Base-by-base conservation (phyloP, 75 land plant genomes). In the Sequoia sempervirens region DNA sequence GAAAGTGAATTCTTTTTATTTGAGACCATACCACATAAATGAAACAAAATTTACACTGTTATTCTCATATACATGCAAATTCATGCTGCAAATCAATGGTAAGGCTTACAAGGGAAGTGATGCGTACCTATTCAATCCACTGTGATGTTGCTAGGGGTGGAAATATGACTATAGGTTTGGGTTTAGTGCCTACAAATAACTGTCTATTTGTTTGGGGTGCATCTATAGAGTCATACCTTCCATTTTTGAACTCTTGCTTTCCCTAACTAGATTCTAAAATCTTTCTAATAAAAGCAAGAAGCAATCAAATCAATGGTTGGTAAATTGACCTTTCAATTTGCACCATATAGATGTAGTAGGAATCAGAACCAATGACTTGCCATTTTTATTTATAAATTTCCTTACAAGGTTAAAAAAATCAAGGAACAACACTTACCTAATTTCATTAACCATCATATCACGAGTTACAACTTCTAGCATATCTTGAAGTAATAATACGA, bases 391-490 rank as follows among this genome's bases (percentile, higher is more conserved):
- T 32, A 69, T 69, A 32, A 69, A 69, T n/a, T 40, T 23, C 47
- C 23, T 76, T 38, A 28, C 52, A 85, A 0, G 40, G 2, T 46
- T 23, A 68, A 58, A 30, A 17, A 82, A 82, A n/a, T 81, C 32
- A 40, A 30, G 28, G 37, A 68, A 50, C 28, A 53, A 80, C 18
- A 86, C 92, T 38, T 50, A 95, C 97, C 93, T 87, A 69, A 73
- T 90, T 78, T 93, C 90, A 85, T 96, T 91, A 64, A 89, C 94
- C 97, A 98, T 98, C 94, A 98, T 94, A 87, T 98, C 99, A 40
- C 94, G 89, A 30, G 95, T 96, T 15, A 96, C 95, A n/a, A 98
- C 95, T 88, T 98, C 99, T 82, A 92, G 82, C 93, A 98, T 96
- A 83, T 98, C 99, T 88, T 96, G 99, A 72, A 98, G 91, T 69